Conservation (phyloP, 306 rosid species). For the Quercus bicolor region DNA sequence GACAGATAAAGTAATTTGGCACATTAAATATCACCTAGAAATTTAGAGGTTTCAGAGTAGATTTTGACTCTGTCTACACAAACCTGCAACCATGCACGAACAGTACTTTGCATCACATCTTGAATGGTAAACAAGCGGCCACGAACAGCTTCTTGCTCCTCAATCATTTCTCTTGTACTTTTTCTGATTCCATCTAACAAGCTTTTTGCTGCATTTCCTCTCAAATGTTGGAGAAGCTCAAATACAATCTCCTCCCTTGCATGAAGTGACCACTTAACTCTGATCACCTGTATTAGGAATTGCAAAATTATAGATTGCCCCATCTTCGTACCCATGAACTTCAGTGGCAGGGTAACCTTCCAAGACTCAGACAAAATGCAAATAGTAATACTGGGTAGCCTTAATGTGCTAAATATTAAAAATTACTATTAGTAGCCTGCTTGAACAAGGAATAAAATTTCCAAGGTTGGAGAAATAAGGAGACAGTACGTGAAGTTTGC, state of each 20-base stretch:
- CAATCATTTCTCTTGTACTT: slow-evolving; percentile 81
- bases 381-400: background rate
- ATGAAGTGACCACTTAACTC: slow-evolving; percentile 97
- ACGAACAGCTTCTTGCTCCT: slow-evolving; percentile 98
- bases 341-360: background rate
- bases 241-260: slow-evolving; percentile 88
- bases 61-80: background rate
- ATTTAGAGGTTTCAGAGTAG: background rate
- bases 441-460: background rate
- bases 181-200: slow-evolving; percentile 62
- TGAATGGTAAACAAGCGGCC: slow-evolving; percentile 92
- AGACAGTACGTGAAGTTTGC: background rate
- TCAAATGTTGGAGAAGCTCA: slow-evolving; percentile 86
- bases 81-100: slow-evolving; percentile 99
- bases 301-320: background rate
- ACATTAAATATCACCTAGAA: background rate
- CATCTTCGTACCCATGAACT: background rate
- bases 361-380: background rate
- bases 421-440: background rate
- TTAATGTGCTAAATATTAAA: background rate
- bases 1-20: background rate
- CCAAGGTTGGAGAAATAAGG: background rate
- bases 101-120: slow-evolving; percentile 92
- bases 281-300: slow-evolving; percentile 61
- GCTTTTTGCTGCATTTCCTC: slow-evolving; percentile 56